Conservation (phyloP, 192 early-diverging fungal genomes). For the Coemansia javaensis region DNA sequence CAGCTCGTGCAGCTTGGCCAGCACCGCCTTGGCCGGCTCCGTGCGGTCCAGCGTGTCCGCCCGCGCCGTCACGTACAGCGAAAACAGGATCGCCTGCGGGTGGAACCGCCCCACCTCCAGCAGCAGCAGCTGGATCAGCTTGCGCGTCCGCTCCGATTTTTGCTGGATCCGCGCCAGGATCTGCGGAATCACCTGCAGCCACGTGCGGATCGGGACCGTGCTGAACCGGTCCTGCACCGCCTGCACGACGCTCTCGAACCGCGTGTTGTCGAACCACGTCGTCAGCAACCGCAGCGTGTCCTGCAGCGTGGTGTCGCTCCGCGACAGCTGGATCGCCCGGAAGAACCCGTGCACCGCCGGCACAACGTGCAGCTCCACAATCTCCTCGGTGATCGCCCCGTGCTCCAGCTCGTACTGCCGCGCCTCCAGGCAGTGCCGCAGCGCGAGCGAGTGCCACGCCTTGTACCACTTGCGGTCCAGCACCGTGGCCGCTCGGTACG, state of each 20-base stretch:
- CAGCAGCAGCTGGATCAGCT: conserved; percentile 84
- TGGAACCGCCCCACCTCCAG: conserved; percentile 91
- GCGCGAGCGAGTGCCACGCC: conserved; percentile 97
- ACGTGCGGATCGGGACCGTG: conserved; percentile 83
- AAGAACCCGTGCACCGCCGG: conserved; percentile 94
- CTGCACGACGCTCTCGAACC: conserved; percentile 79
- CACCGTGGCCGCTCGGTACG: conserved; percentile 82
- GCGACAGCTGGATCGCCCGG: conserved; percentile 86
- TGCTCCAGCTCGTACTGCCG: conserved; percentile 72
- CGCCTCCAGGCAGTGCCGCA: conserved; percentile 84
- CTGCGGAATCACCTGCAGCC: conserved; percentile 99
- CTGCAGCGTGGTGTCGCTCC: conserved; percentile 82
- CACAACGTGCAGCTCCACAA: conserved; percentile 56
- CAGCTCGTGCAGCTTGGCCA: conserved; percentile 88
- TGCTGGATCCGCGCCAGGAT: conserved; percentile 94
- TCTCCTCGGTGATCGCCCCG: conserved; percentile 56
- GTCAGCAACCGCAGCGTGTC: conserved; percentile 93
- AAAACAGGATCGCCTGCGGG: conserved; percentile 97
- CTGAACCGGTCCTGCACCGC: conserved; percentile 84
- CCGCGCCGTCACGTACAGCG: conserved; percentile 92
- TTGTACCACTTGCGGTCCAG: conserved; percentile 95
- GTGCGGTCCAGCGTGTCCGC: conserved; percentile 68
- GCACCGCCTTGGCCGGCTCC: conserved; percentile 74
- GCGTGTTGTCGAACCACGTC: conserved; percentile 95
- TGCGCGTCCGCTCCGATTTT: conserved; percentile 71